Evolutionary conservation across 495 filamentous ascomycete genomes (phyloP).

Genomic region (Penicillium cosmopolitanum): DNA sequence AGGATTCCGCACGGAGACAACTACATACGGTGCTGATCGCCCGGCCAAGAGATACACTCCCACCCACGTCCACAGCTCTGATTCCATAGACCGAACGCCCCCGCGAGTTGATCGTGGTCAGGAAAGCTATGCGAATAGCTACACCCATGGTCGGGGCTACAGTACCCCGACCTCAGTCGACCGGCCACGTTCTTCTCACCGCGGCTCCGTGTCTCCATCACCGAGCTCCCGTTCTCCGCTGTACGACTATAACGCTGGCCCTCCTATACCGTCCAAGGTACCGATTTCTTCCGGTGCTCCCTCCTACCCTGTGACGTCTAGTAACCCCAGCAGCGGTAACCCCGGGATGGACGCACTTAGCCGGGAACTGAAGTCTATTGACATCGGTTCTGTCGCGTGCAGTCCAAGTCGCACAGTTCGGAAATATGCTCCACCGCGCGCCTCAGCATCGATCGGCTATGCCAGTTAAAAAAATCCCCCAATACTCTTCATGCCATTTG

Average conservation of each 20-base stretch:
- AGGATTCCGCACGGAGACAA: slow-evolving; percentile 27
- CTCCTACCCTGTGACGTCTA: slow-evolving; percentile 33
- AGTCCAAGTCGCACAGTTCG: slow-evolving; percentile 35
- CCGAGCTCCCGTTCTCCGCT: slow-evolving; percentile 37
- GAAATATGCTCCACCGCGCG: slow-evolving; percentile 29
- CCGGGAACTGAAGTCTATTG: slow-evolving; percentile 79
- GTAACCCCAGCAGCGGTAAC: slow-evolving; percentile 27
- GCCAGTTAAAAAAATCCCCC: slow-evolving; percentile 25
- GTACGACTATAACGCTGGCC: slow-evolving; percentile 45
- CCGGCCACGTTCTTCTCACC: slow-evolving; percentile 31
- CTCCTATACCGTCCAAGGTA: slow-evolving; percentile 77
- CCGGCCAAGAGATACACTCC: slow-evolving; percentile 23
- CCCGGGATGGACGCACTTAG: slow-evolving; percentile 67
- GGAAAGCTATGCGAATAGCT: slow-evolving; percentile 23
- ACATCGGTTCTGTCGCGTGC: slow-evolving; percentile 64
- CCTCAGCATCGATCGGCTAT: slow-evolving; percentile 37
- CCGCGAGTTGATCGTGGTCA: slow-evolving; percentile 26
- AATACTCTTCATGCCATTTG: slow-evolving; percentile 8
- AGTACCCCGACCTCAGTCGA: slow-evolving; percentile 29
- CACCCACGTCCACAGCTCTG: slow-evolving; percentile 21
- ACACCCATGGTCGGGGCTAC: slow-evolving; percentile 29
- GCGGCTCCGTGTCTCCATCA: slow-evolving; percentile 39
- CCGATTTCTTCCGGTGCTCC: slow-evolving; percentile 54
- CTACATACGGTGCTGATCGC: slow-evolving; percentile 20
- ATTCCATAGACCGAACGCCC: slow-evolving; percentile 25